Evolutionary conservation across 768 basidiomycete genomes (phyloP).

Genomic region (Russula lepida): DNA sequence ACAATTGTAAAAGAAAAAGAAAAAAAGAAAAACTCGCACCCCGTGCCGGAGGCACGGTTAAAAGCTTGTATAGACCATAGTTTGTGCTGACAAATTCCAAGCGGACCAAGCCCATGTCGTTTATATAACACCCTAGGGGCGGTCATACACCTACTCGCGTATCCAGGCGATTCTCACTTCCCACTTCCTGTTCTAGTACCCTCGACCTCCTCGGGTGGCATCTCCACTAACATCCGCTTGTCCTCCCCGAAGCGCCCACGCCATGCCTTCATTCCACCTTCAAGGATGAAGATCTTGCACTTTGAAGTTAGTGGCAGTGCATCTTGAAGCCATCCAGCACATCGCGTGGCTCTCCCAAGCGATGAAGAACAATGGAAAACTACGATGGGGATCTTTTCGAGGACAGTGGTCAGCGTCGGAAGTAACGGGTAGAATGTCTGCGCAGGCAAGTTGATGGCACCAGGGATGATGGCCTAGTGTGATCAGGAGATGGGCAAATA

Average conservation of each 20-base stretch:
- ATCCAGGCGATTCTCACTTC: not conserved
- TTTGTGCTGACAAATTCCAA: no score
- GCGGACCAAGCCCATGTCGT: no score
- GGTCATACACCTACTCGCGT: not conserved
- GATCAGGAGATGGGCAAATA: not conserved
- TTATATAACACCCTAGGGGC: no score
- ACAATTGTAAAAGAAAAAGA: no score
- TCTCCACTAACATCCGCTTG: slow-evolving; percentile 26
- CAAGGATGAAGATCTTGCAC: slow-evolving; percentile 20
- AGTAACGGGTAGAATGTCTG: slow-evolving; percentile 36
- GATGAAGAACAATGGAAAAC: slow-evolving; percentile 25
- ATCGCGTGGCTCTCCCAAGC: slow-evolving; percentile 20
- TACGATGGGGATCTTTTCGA: slow-evolving; percentile 24
- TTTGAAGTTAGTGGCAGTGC: slow-evolving; percentile 16
- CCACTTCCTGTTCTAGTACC: not conserved
- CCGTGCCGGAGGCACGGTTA: no score
- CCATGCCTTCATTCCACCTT: slow-evolving; percentile 25
- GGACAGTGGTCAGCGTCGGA: slow-evolving; percentile 27
- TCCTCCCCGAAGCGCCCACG: slow-evolving; percentile 20
- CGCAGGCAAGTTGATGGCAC: slow-evolving; percentile 38
- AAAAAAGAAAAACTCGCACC: no score
- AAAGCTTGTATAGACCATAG: no score
- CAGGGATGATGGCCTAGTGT: slow-evolving; percentile 25
- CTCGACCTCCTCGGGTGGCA: slow-evolving; percentile 36
- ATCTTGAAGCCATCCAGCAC: slow-evolving; percentile 25